These are phyloP conservation scores for Cladosporium sp. DNA, from an alignment of 2,329 filamentous ascomycete genomes.

Conservation along the genomic window DNA sequence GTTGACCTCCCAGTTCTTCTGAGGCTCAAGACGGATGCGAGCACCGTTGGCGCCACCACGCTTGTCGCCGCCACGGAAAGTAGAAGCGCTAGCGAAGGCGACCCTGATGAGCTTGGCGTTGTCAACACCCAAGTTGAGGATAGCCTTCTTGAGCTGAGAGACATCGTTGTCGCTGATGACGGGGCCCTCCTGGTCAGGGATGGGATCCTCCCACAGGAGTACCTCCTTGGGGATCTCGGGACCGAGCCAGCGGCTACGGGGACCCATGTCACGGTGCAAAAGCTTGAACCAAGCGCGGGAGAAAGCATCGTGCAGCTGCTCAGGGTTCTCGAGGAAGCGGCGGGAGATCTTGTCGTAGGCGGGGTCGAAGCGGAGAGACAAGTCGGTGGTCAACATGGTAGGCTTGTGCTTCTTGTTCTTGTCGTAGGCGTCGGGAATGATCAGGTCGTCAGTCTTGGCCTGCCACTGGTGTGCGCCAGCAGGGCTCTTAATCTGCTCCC, in stretches of 20 bases:
- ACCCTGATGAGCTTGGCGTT: conserved; percentile 63
- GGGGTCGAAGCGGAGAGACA: conserved; percentile 70
- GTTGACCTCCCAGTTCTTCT: conserved; percentile 70
- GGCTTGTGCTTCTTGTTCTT: conserved; percentile 69
- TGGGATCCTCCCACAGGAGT: conserved; percentile 73
- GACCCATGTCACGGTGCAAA: conserved; percentile 76
- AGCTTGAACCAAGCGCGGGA: conserved; percentile 81
- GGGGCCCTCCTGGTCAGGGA: conserved; percentile 60
- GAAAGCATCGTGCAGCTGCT: conserved; percentile 69
- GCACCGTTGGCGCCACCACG: conserved; percentile 79
- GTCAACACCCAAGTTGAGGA: conserved; percentile 63
- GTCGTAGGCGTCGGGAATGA: conserved; percentile 73
- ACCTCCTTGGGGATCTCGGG: conserved; percentile 71
- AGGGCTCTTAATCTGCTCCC: conserved; percentile 73
- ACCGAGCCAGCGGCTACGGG: conserved; percentile 68
- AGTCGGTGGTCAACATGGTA: conserved; percentile 75
- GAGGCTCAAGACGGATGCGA: conserved; percentile 71
- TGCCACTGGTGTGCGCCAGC: conserved; percentile 76
- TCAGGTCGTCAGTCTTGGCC: conserved; percentile 64
- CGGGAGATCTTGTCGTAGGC: conserved; percentile 74
- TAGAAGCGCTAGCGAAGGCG: conserved; percentile 70
- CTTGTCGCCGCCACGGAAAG: conserved; percentile 76
- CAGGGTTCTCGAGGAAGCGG: conserved; percentile 66
- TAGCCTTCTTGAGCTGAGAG: conserved; percentile 65
- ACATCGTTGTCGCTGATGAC: conserved; percentile 64